Base-by-base conservation (phyloP, 108 stramenopile genomes). In the Poteriospumella lacustris region DNA sequence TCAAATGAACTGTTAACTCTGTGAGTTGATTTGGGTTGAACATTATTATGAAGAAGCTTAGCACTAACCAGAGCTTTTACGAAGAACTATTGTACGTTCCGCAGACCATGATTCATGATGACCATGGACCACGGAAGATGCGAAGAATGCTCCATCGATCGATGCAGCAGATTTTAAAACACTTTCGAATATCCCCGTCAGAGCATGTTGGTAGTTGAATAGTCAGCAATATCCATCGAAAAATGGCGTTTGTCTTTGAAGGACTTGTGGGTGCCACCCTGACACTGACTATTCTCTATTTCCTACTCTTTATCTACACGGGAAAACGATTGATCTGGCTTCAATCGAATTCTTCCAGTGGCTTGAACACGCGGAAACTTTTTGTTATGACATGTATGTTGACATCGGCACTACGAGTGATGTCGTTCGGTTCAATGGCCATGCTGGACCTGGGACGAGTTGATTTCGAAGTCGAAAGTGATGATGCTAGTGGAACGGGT, bases 351-450 rank as follows among this genome's bases (percentile, higher is more conserved):
- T 44, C 67, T 38, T 77, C 1, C 76, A 76, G 73, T 76, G 68
- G 28, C 41, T 52, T 86, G 39, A 79, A 83, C 68, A 81, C 85
- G 5, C 88, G 87, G 73, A 92, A 91, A 79, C 82, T 94, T 19
- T 85, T 94, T 42, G 87, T 92, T 12, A 80, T 94, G 81, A 89
- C 89, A 76, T 88, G 89, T 26, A 82, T 88, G 9, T 76, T 92
- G 15, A 89, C 89, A 3, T 90, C 89, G 59, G 87, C 88, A 52
- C 72, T 91, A 5, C 89, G 93, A 2, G 83, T 90, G 34, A 90
- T 94, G 91, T 87, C 87, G 47, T 91, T 92, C 80, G 81, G 89
- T 1, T 89, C 91, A 33, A 88, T 94, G 36, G 87, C 89, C 34
- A 83, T 87, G 28, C 89, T 92, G 80, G 82, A 88, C 77, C 77